Base-by-base conservation (phyloP, 352 stramenopile species). In the Paralagenidium karlingii region DNA sequence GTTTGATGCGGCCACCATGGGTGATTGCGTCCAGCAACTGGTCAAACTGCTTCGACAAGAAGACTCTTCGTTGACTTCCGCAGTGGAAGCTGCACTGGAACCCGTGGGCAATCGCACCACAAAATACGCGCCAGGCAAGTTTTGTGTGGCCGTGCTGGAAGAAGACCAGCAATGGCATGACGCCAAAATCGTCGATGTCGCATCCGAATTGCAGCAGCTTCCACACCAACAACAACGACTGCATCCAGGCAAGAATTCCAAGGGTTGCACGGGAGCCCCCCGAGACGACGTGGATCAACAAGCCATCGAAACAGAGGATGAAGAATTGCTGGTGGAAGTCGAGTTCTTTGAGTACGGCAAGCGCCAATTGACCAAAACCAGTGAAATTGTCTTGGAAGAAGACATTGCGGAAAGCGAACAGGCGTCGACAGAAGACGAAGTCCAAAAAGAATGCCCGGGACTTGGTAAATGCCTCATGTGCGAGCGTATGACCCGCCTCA, bases 401-500 rank as follows among this genome's bases (percentile, higher is more conserved):
- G 61, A 89, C 38, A 49, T 84, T n/a, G 68, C 68, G 8, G 64
- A 51, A 7, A 54, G 53, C 46, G 15, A 39, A 6, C n/a, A n/a
- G n/a, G 15, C 7, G 6, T 20, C n/a, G 15, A 7, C 8, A 41
- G 57, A 81, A 61, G 52, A 85, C 34, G 43, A 59, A 24, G 53
- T 34, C 26, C n/a, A n/a, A n/a, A n/a, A n/a, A n/a, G n/a, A n/a
- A n/a, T n/a, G n/a, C n/a, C n/a, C n/a, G n/a, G n/a, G n/a, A n/a
- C n/a, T n/a, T 8, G 58, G 49, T 13, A 26, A 68, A 25, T 97
- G 91, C 36, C 73, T 68, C 43, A 83, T 97, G 54, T 97, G 91
- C 41, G 83, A 95, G 57, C 73, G 91, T 16, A 61, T 67, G 8
- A 94, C 96, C 59, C 86, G 83, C 43, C 37, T 97, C 13, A 96